Conservation (phyloP, 2,329 filamentous ascomycete species). For the Exophiala spinifera region DNA sequence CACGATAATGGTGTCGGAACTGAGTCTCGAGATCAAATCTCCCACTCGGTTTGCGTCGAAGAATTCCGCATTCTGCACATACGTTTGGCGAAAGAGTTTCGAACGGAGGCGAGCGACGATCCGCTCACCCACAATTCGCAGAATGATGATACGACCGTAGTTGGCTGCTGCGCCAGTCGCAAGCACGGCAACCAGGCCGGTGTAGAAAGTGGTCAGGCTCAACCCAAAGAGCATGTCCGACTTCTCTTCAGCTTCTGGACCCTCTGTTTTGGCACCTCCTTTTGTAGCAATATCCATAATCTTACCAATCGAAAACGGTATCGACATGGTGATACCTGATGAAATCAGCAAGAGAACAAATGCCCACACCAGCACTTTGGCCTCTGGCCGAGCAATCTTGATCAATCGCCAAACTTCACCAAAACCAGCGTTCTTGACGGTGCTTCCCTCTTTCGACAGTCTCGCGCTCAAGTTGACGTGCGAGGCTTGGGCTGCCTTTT, state of each 20-base stretch:
- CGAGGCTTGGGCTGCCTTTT: conserved; percentile 80
- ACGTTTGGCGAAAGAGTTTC: conserved; percentile 85
- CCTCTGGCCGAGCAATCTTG: conserved; percentile 83
- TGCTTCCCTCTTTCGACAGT: conserved; percentile 73
- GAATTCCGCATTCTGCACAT: conserved; percentile 89
- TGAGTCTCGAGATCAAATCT: conserved; percentile 90
- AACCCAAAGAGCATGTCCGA: conserved; percentile 73
- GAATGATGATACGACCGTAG: conserved; percentile 87
- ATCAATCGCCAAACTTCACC: conserved; percentile 82
- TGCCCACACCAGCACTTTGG: conserved; percentile 71
- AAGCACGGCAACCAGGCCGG: conserved; percentile 71
- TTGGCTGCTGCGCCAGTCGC: conserved; percentile 84
- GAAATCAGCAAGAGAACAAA: conserved; percentile 85
- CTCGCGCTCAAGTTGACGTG: conserved; percentile 87
- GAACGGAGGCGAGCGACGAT: conserved; percentile 88
- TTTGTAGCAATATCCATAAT: conserved; percentile 90
- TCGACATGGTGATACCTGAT: conserved; percentile 89
- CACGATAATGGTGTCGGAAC: conserved; percentile 95
- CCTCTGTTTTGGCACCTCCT: conserved; percentile 46
- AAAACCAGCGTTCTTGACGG: conserved; percentile 57
- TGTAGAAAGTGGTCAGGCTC: conserved; percentile 82
- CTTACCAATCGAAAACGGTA: conserved; percentile 93
- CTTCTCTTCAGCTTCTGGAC: conserved; percentile 47
- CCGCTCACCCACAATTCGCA: conserved; percentile 90
- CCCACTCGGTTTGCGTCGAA: conserved; percentile 97